Base-by-base conservation (phyloP, 23 red algal genomes). In the Agarophyton chilense region DNA sequence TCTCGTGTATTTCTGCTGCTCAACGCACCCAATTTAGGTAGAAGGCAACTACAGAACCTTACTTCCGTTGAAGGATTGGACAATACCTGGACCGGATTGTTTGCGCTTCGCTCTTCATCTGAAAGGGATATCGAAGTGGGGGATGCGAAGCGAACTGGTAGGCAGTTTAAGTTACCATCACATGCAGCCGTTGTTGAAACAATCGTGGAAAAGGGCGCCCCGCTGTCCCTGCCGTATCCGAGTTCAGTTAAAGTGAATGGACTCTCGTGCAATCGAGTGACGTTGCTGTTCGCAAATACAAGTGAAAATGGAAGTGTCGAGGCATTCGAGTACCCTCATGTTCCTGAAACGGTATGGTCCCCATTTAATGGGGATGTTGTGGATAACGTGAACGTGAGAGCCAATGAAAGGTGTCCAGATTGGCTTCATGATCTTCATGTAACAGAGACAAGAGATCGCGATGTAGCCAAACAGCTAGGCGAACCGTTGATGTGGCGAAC, bases 381-480 rank as follows among this genome's bases (percentile, higher is more conserved):
- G 47, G 77, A 60, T 11, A 29, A 29, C 24, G 81, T 61, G 21
- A 21, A 28, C 46, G 62, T 72, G 39, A n/a, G n/a, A 44, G 71
- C 86, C 39, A 90, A 90, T 52, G 6, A 61, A 14, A 54, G 47
- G 19, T 90, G 86, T 71, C 86, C 86, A 4, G 53, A 78, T 14
- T 71, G 77, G 73, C 73, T 90, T 10, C 86, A 90, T 45, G 86
- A 90, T 32, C 86, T 90, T 32, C 73, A 80, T 25, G 73, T 90
- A 74, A 78, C 50, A 4, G 39, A 42, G 52, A 53, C 71, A 8
- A 72, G 77, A 16, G 75, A 78, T 14, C 10, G 32, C 8, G 54
- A 28, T 2, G 74, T 70, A 40, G 86, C 75, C 18, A 24, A 62
- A 14, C 40, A 39, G 42, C 34, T 66, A 35, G 86, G 52, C 13